phyloP scores from a whole-genome alignment of 75 land plant species.

The Azolla pinnata region DNA sequence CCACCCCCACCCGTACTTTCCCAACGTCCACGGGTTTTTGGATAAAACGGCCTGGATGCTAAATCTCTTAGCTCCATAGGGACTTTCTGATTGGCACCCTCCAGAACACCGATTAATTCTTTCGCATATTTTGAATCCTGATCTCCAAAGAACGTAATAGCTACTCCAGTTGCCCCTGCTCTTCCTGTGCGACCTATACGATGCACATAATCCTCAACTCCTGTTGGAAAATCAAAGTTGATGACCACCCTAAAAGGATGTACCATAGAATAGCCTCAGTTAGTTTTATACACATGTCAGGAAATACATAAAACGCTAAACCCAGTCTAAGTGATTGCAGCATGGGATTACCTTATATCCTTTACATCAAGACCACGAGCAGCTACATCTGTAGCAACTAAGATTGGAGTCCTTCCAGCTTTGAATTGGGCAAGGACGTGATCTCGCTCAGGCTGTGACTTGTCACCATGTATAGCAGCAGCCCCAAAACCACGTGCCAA shows the following conservation, averaged over 20 bases:
- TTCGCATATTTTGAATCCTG: slow-evolving; percentile 81
- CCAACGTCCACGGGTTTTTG: slow-evolving; percentile 42
- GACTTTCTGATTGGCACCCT: slow-evolving; percentile 78
- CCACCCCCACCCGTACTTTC: slow-evolving; percentile 27
- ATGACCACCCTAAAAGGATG: slow-evolving; percentile 67
- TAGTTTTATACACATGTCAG: no score
- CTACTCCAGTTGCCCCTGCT: slow-evolving; percentile 95
- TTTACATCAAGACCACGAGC: slow-evolving; percentile 96
- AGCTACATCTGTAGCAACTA: slow-evolving; percentile 99
- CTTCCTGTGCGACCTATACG: slow-evolving; percentile 96
- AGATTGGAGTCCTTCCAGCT: slow-evolving; percentile 59
- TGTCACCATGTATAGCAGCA: slow-evolving; percentile 93
- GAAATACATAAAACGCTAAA: no score
- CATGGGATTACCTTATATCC: slow-evolving; percentile 69
- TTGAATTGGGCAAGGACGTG: slow-evolving; percentile 75
- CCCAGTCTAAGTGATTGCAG: background rate
- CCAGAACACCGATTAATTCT: slow-evolving; percentile 78
- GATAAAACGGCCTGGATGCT: slow-evolving; percentile 39
- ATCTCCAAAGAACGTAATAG: slow-evolving; percentile 80
- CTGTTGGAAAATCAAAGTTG: slow-evolving; percentile 94
- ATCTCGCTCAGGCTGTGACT: slow-evolving; percentile 82
- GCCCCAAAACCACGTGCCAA: slow-evolving; percentile 79
- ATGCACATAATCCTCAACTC: slow-evolving; percentile 94
- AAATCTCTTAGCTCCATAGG: slow-evolving; percentile 74
- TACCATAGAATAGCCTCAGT: background rate